A percentile compares a stretch with the other conserved stretches of the same genome.
phyloP scores from a whole-genome alignment of 805 yeast species.

The Lachancea sp. region DNA sequence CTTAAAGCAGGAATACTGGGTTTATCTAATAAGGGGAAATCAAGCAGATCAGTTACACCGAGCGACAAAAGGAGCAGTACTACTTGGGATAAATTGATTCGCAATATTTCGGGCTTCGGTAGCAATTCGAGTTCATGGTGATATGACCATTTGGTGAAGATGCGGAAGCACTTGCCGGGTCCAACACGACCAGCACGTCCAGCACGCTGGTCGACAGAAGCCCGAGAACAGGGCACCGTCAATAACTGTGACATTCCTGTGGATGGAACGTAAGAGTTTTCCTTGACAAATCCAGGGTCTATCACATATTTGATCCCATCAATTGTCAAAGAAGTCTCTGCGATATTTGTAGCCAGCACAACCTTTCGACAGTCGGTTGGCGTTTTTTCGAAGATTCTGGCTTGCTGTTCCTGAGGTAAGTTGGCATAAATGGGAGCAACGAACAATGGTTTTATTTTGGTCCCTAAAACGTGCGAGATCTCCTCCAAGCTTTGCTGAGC shows the following conservation, averaged over 20 bases:
- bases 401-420: constrained; percentile 78
- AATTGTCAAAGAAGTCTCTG: constrained; percentile 93
- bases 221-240: constrained; percentile 85
- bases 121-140: constrained; percentile 67
- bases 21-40: constrained; percentile 86
- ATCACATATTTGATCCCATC: constrained; percentile 93
- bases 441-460: constrained; percentile 52
- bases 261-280: constrained; percentile 79
- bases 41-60: constrained; percentile 75
- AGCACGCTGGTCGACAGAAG: constrained; percentile 93
- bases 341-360: constrained; percentile 91
- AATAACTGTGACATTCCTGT: constrained; percentile 84
- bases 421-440: constrained; percentile 89
- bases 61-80: constrained; percentile 71
- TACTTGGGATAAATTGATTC: constrained; percentile 74
- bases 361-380: constrained; percentile 76
- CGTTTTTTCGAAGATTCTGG: constrained; percentile 78
- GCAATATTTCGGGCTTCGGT: constrained; percentile 87
- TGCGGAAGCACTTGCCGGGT: constrained; percentile 89
- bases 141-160: constrained; percentile 70
- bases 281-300: constrained; percentile 93
- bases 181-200: constrained; percentile 98
- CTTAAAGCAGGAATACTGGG: constrained; percentile 72
- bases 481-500: constrained; percentile 66
- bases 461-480: constrained; percentile 57